Evolutionary conservation across 108 stramenopile species (phyloP).

Genomic region (Skeletonema potamos): DNA sequence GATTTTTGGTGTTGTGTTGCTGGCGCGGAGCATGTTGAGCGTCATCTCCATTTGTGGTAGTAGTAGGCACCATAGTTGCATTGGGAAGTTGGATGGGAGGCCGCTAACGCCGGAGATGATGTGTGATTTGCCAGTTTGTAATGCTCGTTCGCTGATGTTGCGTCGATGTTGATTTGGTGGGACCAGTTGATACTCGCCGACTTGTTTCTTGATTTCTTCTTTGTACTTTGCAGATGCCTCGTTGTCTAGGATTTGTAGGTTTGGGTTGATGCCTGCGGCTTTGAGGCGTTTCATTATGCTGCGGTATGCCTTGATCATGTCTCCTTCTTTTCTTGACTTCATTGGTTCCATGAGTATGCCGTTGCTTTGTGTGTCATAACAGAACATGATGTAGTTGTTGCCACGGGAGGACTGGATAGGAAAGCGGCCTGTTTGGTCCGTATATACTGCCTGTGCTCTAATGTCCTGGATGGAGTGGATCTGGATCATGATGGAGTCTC

Average conservation of each 20-base stretch:
- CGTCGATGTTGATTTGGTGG: slow-evolving; percentile 8
- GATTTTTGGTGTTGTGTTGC: neutral
- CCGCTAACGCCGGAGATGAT: slow-evolving; percentile 15
- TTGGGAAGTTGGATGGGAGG: neutral
- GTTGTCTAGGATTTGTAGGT: slow-evolving; percentile 17
- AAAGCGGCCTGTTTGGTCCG: slow-evolving; percentile 50
- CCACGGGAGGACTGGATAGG: slow-evolving; percentile 24
- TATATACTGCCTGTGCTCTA: slow-evolving; percentile 11
- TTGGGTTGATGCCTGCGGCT: neutral
- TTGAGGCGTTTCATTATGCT: neutral
- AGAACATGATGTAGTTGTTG: slow-evolving; percentile 42
- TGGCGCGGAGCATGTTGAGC: slow-evolving; percentile 6
- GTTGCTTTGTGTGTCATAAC: slow-evolving; percentile 52
- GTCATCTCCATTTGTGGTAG: slow-evolving; percentile 7
- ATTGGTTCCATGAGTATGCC: slow-evolving; percentile 35
- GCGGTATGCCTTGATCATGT: neutral
- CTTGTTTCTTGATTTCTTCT: neutral
- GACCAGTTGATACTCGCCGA: neutral
- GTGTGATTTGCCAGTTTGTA: slow-evolving; percentile 12
- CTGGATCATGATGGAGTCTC: neutral
- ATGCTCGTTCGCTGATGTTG: slow-evolving; percentile 10
- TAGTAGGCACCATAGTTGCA: slow-evolving; percentile 20
- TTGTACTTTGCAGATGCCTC: slow-evolving; percentile 10
- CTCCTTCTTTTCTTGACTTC: slow-evolving; percentile 1
- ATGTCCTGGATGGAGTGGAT: neutral